Evolutionary conservation across 2,329 filamentous ascomycete genomes (phyloP), one percentile per base, ranked within the genome.

Genomic region (Paraphoma sp.): DNA sequence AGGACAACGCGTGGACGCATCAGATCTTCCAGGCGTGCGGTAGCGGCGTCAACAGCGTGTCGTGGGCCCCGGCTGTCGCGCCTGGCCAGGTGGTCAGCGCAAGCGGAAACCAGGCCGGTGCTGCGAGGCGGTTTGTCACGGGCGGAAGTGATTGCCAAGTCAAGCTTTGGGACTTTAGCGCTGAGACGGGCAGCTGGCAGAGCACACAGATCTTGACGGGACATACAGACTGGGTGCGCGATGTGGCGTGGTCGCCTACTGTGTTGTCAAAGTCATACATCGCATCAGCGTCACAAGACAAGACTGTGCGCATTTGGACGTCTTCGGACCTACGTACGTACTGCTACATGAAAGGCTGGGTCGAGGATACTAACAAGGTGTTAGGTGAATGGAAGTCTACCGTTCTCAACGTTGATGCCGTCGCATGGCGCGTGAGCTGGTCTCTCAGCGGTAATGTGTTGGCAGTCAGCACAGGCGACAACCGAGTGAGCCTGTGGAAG

Each of bases 401-500:
- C 78, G 87, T 90, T 41, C 84, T 99, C 63, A 87, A 89, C 70
- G 96, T 99, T 68, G 94, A 97, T 59, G 88, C 90, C 4, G 89
- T 93, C 45, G 86, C 97, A 56, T 99, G 95, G 95, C 88, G 95
- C 53, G 95, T 97, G 45, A 97, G 92, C 83, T 99, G 95, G 95
- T 97, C 93, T 69, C 83, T 98, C 74, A 97, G 92, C 77, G 95
- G 95, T 50, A 99, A 99, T 76, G 93, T 98, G 17, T 83, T 99
- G 69, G 95, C 95, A 9, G 92, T 97, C 60, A 95, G 91, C 74
- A 92, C 92, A 40, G 92, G 90, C 28, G 94, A 99, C 80, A 99
- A 99, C 83, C 93, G 96, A 81, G 93, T 99, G 53, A 96, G 90
- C 51, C 79, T 99, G 77, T 99, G 94, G 94, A 99, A 98, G 85